Conservation (phyloP, 2,329 filamentous ascomycete species). For the Plectosphaerella cucumerina region DNA sequence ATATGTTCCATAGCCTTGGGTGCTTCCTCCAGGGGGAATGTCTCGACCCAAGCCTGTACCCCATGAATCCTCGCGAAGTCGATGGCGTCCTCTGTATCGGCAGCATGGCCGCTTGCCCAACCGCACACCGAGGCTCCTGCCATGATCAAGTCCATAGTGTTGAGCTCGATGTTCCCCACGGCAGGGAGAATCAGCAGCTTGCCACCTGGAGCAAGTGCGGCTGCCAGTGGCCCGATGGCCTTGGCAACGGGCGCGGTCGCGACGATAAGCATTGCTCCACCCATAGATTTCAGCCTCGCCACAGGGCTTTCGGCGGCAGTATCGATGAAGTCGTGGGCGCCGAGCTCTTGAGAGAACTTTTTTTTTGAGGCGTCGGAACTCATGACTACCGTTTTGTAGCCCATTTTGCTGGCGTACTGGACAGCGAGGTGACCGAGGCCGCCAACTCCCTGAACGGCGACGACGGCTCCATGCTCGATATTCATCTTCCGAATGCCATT, state of each 20-base stretch:
- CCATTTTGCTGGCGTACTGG: conserved; percentile 73
- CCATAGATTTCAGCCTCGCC: conserved; percentile 47
- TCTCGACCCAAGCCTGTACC: conserved; percentile 63
- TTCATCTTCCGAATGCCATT: conserved; percentile 52
- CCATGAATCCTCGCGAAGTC: conserved; percentile 57
- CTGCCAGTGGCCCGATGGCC: conserved; percentile 47
- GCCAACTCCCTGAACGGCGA: conserved; percentile 65
- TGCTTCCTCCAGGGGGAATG: conserved; percentile 52
- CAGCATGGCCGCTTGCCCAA: conserved; percentile 58
- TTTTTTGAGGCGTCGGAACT: conserved; percentile 63
- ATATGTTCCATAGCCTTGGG: conserved; percentile 39
- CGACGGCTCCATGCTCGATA: conserved; percentile 46
- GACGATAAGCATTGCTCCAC: conserved; percentile 59
- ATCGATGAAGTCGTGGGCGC: conserved; percentile 43
- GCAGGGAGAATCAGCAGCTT: conserved; percentile 57
- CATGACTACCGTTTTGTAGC: conserved; percentile 67
- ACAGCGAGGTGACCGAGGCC: conserved; percentile 75
- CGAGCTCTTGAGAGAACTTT: conserved; percentile 53
- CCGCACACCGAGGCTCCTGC: conserved; percentile 59
- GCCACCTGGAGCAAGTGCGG: conserved; percentile 48
- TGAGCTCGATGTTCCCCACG: conserved; percentile 38
- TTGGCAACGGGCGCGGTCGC: conserved; percentile 59
- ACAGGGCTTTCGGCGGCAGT: conserved; percentile 45
- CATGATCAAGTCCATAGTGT: conserved; percentile 34
- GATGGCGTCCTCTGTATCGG: conserved; percentile 63